Base-by-base conservation (phyloP, 352 stramenopile species). In the Phytophthora cajani region DNA sequence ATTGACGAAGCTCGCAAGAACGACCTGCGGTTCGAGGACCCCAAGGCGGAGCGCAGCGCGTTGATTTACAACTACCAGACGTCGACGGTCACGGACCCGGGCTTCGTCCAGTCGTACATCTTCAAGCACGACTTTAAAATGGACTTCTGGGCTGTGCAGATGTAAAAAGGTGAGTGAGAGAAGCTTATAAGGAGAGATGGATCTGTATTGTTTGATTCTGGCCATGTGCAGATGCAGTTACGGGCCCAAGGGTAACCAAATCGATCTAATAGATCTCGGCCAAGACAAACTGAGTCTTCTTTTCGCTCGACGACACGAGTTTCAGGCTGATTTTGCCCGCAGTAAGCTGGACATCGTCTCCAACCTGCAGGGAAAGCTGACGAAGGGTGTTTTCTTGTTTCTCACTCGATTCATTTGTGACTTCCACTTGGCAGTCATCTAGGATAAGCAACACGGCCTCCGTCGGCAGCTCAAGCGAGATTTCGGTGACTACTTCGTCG, bases 21-120 rank as follows among this genome's bases (percentile, higher is more conserved):
- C 62, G 74, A 88, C 33, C 69, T 82, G 27, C 55, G 62, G n/a
- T 94, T 91, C 36, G 58, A 67, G 8, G 69, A 85, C 53, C 58
- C 79, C 17, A 72, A 74, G 53, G 69, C 64, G 49, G 72, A 87
- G 49, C 76, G 74, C 47, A 78, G 75, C 47, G 72, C 85, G 57
- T 63, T 93, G 12, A 89, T 91, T 52, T 93, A 91, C 81, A 93
- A 90, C 73, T 90, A 87, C 52, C 71, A 80, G 27, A 90, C 79
- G 59, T 89, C 79, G 21, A 89, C 80, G 11, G 50, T 90, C 67
- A 88, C 78, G 68, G 64, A 81, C 46, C 84, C 84, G 44, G 78
- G 71, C 56, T 92, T 88, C 64, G 84, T 92, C 23, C 58, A 92
- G 71, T 82, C 77, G 21, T 90, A 90, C 63, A 67, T 92, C 56